Percentiles rank a stretch among this genome's conserved stretches.
Conservation (phyloP, 2,329 filamentous ascomycete species). For the Trichoderma sp. region DNA sequence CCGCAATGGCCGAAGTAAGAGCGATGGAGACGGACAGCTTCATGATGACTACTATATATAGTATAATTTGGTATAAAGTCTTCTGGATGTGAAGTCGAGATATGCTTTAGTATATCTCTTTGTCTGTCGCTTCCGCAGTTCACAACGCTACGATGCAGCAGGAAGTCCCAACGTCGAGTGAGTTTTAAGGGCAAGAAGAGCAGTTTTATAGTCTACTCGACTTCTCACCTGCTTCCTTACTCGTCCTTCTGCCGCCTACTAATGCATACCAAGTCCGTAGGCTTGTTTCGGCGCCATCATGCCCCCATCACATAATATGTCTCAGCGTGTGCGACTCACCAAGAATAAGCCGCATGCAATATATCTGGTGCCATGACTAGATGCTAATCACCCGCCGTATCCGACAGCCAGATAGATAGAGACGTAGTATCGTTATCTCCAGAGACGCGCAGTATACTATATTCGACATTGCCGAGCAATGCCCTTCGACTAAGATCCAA, state of each 20-base stretch:
- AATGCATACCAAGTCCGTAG: background rate
- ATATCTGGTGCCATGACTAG: background rate
- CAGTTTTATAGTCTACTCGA: background rate
- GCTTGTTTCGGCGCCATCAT: background rate
- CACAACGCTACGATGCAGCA: background rate
- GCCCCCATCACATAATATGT: slow-evolving; percentile 12
- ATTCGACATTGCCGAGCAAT: background rate
- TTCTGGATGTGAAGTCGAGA: background rate
- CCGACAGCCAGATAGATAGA: background rate
- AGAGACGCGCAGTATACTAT: background rate
- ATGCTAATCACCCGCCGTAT: background rate
- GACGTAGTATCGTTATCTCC: background rate
- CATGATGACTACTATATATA: slow-evolving; percentile 28
- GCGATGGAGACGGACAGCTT: slow-evolving; percentile 34
- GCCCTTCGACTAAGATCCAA: background rate
- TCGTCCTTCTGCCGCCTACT: background rate
- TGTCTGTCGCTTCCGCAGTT: background rate
- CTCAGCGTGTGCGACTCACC: slow-evolving; percentile 8
- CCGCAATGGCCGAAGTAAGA: slow-evolving; percentile 30
- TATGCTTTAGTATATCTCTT: background rate
- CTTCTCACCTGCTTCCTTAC: background rate
- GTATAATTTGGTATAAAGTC: background rate
- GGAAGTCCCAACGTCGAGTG: background rate
- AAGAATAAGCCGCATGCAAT: slow-evolving; percentile 8
- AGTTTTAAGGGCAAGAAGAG: background rate